Evolutionary conservation across 1,284 basidiomycete genomes (phyloP), one percentile per base, ranked within the genome.

Genomic region (Tilletia caries): DNA sequence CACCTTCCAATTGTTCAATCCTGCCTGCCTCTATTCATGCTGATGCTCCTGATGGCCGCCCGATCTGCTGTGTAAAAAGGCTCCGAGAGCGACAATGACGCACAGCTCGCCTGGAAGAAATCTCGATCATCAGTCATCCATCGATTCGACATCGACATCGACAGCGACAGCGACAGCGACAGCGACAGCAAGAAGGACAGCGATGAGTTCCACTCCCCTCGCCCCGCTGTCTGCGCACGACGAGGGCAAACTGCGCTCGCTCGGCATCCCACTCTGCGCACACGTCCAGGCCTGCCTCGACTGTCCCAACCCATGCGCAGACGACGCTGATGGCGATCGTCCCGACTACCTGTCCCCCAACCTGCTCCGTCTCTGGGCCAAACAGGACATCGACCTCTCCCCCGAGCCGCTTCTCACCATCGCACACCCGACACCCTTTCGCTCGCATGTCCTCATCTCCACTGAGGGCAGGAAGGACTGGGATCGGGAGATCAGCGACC

Each of bases 391-490:
- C 54, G 70, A 71, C 54, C 6, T 65, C 13, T 27, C 29, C 29
- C 15, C 32, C 6, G 33, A 10, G 18, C 37, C 68, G 27, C 33
- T 71, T 3, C 46, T 50, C 18, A 23, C 54, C 10, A 68, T 54
- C 13, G 52, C 52, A 15, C 52, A 29, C 25, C 52, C 50, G 2
- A 37, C 23, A 10, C 70, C 70, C 23, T 71, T 68, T 23, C 46
- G 37, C 25, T 29, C 67, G 12, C 70, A 71, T 20, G 67, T 34
- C 13, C 4, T 71, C 29, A 52, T 71, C 33, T 46, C 34, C n/a
- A 68, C 70, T 3, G 23, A 54, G n/a, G 70, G 70, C 46, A 67
- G 65, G 34, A 34, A 27, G 3, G 70, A 71, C 52, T 71, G 70
- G 70, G 34, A 41, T 15, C 6, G 37, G 4, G 66, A 71, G 12